phyloP scores from a whole-genome alignment of 2,329 filamentous ascomycete species.

The Cryphonectria radicalis region DNA sequence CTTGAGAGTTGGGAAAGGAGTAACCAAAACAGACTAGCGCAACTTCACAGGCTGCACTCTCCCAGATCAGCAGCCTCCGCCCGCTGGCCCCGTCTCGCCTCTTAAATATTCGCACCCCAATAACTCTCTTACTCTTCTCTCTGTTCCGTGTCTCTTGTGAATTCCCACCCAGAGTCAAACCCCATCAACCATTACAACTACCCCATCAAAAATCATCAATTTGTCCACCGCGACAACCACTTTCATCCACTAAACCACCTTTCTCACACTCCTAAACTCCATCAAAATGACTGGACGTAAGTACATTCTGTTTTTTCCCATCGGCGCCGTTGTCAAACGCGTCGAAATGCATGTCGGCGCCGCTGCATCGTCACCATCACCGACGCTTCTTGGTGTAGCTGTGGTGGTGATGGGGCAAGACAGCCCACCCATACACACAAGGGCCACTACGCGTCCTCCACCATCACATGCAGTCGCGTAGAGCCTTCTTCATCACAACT shows the following conservation, averaged over 20 bases:
- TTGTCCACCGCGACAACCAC: conserved; percentile 38
- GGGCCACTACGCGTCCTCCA: conserved; percentile 37
- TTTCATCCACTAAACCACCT: conserved; percentile 34
- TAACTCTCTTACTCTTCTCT: conserved; percentile 18
- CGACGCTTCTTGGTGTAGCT: conserved; percentile 25
- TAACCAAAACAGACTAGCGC: conserved; percentile 32
- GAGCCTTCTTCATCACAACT: conserved; percentile 11
- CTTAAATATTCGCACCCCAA: conserved; percentile 24
- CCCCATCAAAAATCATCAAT: conserved; percentile 39
- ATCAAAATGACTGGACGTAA: conserved; percentile 67
- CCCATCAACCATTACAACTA: conserved; percentile 38
- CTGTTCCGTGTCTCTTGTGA: conserved; percentile 8
- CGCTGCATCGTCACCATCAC: conserved; percentile 30
- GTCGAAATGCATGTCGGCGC: conserved; percentile 14
- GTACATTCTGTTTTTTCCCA: conserved; percentile 20
- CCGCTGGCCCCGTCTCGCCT: conserved; percentile 2
- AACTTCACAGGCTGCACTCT: conserved; percentile 9
- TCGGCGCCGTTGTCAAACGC: conserved; percentile 19
- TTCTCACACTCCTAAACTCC: conserved; percentile 35
- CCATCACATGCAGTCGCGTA: conserved; percentile 28
- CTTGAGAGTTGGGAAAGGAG: conserved; percentile 19
- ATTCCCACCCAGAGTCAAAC: conserved; percentile 32
- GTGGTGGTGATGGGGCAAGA: conserved; percentile 34
- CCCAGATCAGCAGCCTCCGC: conserved; percentile 22
- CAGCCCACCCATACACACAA: conserved; percentile 17